Percentiles rank a stretch among this genome's conserved stretches.
phyloP scores from a whole-genome alignment of 2,329 filamentous ascomycete species.

The Fonsecaea pedrosoi region DNA sequence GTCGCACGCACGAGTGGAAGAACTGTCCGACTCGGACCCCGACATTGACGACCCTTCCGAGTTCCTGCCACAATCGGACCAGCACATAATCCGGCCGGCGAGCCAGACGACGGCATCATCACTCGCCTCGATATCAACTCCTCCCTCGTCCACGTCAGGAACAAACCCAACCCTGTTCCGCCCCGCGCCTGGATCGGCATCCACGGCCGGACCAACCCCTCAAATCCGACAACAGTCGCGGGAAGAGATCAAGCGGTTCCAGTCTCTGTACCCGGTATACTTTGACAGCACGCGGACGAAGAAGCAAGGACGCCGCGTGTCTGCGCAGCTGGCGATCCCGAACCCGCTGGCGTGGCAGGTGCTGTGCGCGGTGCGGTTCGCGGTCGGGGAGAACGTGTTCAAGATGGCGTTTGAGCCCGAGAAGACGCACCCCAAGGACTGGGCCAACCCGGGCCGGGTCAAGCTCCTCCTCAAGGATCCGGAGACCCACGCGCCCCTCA shows the following conservation, averaged over 20 bases:
- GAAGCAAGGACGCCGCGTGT: constrained; percentile 81
- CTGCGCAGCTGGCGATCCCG: constrained; percentile 71
- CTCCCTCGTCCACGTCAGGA: constrained; percentile 39
- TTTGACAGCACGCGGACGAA: constrained; percentile 77
- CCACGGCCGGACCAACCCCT: constrained; percentile 44
- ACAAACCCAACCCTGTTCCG: constrained; percentile 47
- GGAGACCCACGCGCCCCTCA: constrained; percentile 58
- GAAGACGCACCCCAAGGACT: constrained; percentile 94
- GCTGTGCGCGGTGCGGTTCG: constrained; percentile 74
- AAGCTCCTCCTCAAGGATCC: constrained; percentile 71
- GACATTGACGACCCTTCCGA: constrained; percentile 82
- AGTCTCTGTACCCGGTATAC: constrained; percentile 94
- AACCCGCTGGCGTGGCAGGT: constrained; percentile 92
- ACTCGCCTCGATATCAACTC: constrained; percentile 37
- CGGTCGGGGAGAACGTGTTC: constrained; percentile 60
- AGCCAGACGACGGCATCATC: constrained; percentile 41
- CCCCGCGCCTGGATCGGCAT: constrained; percentile 54
- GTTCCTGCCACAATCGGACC: constrained; percentile 55
- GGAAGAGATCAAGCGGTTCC: constrained; percentile 73
- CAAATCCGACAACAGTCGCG: constrained; percentile 54
- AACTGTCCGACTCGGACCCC: constrained; percentile 89
- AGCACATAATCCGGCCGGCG: constrained; percentile 49
- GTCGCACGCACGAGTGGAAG: constrained; percentile 88
- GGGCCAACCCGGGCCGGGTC: constrained; percentile 93
- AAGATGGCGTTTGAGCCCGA: constrained; percentile 80